Conservation (phyloP, 2,329 filamentous ascomycete genomes). For the Cladophialophora psammophila region DNA sequence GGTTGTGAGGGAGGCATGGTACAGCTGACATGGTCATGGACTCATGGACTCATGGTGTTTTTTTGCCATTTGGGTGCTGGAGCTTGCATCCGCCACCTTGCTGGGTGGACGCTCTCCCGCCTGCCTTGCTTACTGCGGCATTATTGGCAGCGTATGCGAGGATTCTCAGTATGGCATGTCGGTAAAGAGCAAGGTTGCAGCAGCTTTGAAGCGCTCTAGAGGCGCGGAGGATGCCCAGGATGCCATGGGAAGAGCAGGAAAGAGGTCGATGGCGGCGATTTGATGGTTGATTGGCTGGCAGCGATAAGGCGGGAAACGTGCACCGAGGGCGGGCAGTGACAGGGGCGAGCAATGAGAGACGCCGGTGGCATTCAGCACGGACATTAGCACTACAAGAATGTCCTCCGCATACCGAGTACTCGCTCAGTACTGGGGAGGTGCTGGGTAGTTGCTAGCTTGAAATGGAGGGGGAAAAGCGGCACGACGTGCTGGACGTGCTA, state of each 20-base stretch:
- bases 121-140: neutral
- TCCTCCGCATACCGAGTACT: too few relatives aligned
- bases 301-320: neutral
- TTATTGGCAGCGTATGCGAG: neutral
- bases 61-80: neutral
- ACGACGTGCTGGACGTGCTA: too few relatives aligned
- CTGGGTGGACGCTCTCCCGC: neutral
- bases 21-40: conserved; percentile 12
- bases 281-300: neutral
- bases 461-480: neutral
- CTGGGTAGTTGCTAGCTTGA: neutral
- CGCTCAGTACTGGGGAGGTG: neutral
- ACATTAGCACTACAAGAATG: neutral
- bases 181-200: neutral
- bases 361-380: neutral
- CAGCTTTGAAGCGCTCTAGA: neutral
- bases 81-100: neutral
- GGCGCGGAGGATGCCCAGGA: neutral
- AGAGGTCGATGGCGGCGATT: neutral
- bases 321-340: neutral
- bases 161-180: neutral
- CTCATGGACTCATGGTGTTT: neutral
- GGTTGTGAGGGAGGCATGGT: conserved; percentile 16
- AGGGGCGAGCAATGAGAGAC: conserved; percentile 3
- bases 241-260: neutral